Conservation (phyloP, 495 filamentous ascomycete species). For the Evernia prunastri region DNA sequence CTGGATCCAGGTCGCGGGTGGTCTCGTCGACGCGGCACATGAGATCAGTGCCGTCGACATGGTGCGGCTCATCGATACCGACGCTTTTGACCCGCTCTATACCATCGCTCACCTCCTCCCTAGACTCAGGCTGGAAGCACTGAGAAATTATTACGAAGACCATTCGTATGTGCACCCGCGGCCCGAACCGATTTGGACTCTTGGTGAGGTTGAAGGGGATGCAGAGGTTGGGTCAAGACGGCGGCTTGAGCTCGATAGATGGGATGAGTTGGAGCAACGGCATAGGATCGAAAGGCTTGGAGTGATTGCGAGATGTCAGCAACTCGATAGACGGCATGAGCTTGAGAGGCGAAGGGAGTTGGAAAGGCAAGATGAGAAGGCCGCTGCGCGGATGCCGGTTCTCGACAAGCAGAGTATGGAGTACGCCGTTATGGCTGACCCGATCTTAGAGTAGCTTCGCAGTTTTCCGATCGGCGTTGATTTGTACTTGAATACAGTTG, state of each 20-base stretch:
- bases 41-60: neutral
- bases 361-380: neutral
- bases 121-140: neutral
- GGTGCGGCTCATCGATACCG: neutral
- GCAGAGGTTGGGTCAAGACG: neutral
- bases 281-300: neutral
- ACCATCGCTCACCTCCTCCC: neutral
- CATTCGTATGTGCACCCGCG: neutral
- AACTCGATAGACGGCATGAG: neutral
- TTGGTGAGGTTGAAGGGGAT: no score
- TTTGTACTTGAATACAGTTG: no score
- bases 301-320: neutral
- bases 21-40: conserved; percentile 2
- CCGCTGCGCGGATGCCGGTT: neutral
- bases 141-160: neutral
- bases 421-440: neutral
- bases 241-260: neutral
- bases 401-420: neutral
- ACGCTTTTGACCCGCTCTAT: neutral
- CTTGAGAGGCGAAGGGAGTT: neutral
- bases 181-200: neutral
- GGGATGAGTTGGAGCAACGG: neutral
- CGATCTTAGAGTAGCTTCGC: neutral
- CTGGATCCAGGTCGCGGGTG: conserved; percentile 14
- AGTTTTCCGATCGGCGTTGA: no score